phyloP scores from a whole-genome alignment of 345 rosid species.

The Populus simonii region DNA sequence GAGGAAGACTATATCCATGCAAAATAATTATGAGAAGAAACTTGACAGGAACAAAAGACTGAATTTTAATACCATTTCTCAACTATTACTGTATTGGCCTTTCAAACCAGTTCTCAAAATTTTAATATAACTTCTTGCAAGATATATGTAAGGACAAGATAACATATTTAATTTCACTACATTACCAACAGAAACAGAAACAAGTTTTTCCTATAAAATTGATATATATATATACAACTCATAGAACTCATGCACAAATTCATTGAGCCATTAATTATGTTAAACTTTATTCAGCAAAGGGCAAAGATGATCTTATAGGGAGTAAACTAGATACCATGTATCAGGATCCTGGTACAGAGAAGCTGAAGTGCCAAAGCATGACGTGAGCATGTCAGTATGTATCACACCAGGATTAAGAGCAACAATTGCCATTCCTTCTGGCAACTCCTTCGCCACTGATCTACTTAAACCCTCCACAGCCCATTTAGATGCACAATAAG shows the following conservation, averaged over 20 bases:
- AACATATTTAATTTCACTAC: not conserved
- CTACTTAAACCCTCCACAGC: slow-evolving; percentile 90
- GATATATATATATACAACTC: not conserved
- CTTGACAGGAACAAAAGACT: not conserved
- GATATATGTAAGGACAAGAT: no score
- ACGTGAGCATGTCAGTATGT: slow-evolving; percentile 84
- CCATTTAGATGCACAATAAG: slow-evolving; percentile 99
- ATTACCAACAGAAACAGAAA: not conserved
- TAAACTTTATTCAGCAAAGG: no score
- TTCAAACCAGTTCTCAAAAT: not conserved
- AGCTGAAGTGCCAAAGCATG: slow-evolving; percentile 86
- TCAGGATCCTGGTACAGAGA: slow-evolving; percentile 84
- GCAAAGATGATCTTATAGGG: no score
- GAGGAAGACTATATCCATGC: no score
- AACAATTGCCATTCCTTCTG: slow-evolving; percentile 79
- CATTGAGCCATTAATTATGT: no score
- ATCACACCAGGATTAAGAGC: slow-evolving; percentile 92
- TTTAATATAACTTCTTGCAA: not conserved
- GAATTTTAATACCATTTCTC: not conserved
- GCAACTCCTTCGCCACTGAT: slow-evolving; percentile 90
- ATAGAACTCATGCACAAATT: no score
- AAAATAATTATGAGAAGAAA: no score
- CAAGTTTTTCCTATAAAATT: not conserved
- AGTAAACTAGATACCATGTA: slow-evolving; percentile 52
- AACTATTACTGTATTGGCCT: not conserved